A percentile compares a stretch with the other conserved stretches of the same genome.
phyloP scores from a whole-genome alignment of 129 eudicot species.

The Kitagawia praeruptora region DNA sequence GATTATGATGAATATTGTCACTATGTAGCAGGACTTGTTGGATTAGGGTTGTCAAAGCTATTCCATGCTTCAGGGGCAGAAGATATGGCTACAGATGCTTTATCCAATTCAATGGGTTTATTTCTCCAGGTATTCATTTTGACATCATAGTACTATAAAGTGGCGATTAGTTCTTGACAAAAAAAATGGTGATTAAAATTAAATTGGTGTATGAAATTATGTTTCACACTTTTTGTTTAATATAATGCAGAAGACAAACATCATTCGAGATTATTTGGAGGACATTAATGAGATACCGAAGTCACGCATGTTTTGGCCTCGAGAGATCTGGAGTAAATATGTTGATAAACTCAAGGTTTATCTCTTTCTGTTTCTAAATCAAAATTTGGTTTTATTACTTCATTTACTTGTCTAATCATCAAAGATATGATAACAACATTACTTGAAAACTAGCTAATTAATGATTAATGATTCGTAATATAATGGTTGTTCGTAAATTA shows the following conservation, averaged over 20 bases:
- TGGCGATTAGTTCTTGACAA: not conserved
- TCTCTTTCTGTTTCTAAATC: slow-evolving; percentile 7
- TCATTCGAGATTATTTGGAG: slow-evolving; percentile 93
- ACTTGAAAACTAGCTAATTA: not conserved
- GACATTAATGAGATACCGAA: slow-evolving; percentile 97
- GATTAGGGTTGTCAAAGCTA: slow-evolving; percentile 93
- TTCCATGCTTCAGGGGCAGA: slow-evolving; percentile 93
- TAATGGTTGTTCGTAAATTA: not conserved
- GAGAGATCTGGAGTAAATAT: slow-evolving; percentile 95
- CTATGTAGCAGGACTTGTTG: slow-evolving; percentile 98
- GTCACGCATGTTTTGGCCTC: slow-evolving; percentile 99
- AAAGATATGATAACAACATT: not conserved
- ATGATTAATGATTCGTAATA: not conserved
- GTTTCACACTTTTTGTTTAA: not conserved
- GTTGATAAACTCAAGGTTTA: slow-evolving; percentile 82
- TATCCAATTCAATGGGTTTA: slow-evolving; percentile 98
- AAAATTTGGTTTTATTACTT: not conserved
- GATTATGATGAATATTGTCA: slow-evolving; percentile 98
- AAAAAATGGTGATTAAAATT: not conserved
- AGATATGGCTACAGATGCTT: slow-evolving; percentile 57
- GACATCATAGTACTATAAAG: not conserved
- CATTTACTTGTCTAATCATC: not conserved
- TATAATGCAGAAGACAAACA: slow-evolving; percentile 75
- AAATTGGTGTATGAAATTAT: not conserved
- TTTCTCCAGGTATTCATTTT: slow-evolving; percentile 76